These are phyloP conservation scores for Curvularia sp. DNA, from an alignment of 2,329 filamentous ascomycete genomes.

Conservation along the genomic window DNA sequence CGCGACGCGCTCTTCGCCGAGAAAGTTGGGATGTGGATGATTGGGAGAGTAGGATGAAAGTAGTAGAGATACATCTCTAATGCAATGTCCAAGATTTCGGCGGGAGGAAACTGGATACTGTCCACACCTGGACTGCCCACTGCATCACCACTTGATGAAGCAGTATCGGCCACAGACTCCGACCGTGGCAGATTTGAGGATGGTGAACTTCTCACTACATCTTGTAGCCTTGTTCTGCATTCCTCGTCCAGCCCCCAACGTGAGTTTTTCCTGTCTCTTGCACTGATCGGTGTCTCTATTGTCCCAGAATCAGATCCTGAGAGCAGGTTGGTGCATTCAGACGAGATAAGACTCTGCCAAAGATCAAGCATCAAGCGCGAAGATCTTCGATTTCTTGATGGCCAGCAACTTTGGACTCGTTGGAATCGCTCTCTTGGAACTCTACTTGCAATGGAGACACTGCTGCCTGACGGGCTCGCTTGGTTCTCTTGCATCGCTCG, in stretches of 20 bases:
- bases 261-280: constrained; percentile 42
- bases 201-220: constrained; percentile 36
- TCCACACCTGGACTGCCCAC: constrained; percentile 37
- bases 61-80: constrained; percentile 62
- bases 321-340: constrained; percentile 47
- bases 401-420: constrained; percentile 50
- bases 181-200: constrained; percentile 28
- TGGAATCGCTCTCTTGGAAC: constrained; percentile 50
- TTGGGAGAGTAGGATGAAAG: constrained; percentile 61
- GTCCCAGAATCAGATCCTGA: constrained; percentile 37
- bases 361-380: constrained; percentile 45
- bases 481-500: constrained; percentile 34
- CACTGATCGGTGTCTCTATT: constrained; percentile 35
- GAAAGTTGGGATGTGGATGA: constrained; percentile 62
- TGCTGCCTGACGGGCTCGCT: constrained; percentile 45
- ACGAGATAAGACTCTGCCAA: constrained; percentile 43
- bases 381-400: constrained; percentile 40
- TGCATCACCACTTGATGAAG: constrained; percentile 42
- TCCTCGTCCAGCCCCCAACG: constrained; percentile 48
- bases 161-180: constrained; percentile 41
- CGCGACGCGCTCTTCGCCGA: constrained; percentile 57
- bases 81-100: constrained; percentile 62
- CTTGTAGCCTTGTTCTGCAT: constrained; percentile 52
- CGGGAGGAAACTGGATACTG: constrained; percentile 54
- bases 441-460: constrained; percentile 47